Percentiles rank a stretch among this genome's conserved stretches.
Evolutionary conservation across 2,329 filamentous ascomycete genomes (phyloP).

Genomic region (Fusarium oligoseptatum): DNA sequence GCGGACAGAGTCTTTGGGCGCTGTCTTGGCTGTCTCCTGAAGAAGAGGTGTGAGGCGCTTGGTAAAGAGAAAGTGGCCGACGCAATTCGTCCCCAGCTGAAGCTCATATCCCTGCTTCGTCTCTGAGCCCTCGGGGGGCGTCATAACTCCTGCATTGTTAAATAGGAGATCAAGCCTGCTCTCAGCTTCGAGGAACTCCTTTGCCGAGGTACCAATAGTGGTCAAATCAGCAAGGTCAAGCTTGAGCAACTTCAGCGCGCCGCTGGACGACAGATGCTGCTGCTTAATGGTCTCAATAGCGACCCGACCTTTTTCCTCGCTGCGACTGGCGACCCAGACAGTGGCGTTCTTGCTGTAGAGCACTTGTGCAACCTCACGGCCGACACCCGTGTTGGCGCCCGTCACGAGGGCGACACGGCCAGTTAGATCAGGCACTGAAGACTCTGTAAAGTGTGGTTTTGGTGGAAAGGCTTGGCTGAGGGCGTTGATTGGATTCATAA

Average conservation of each 20-base stretch:
- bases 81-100: constrained; percentile 57
- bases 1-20: constrained; percentile 47
- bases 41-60: constrained; percentile 55
- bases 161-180: constrained; percentile 56
- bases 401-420: constrained; percentile 69
- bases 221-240: constrained; percentile 60
- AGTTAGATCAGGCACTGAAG: constrained; percentile 74
- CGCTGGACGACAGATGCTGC: constrained; percentile 52
- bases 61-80: constrained; percentile 58
- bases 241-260: constrained; percentile 58
- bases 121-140: constrained; percentile 54
- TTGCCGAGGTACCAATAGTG: constrained; percentile 50
- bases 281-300: constrained; percentile 61
- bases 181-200: constrained; percentile 49
- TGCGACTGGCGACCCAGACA: constrained; percentile 68
- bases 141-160: constrained; percentile 62
- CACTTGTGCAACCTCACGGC: constrained; percentile 65
- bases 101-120: constrained; percentile 59
- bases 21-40: constrained; percentile 50
- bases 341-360: constrained; percentile 67
- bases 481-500: constrained; percentile 24
- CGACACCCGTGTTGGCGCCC: constrained; percentile 59
- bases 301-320: constrained; percentile 56
- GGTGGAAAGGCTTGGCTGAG: constrained; percentile 42
- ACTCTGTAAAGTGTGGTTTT: constrained; percentile 43